phyloP scores from a whole-genome alignment of 1,139 yeast species.

The Taphrina flavorubra region DNA sequence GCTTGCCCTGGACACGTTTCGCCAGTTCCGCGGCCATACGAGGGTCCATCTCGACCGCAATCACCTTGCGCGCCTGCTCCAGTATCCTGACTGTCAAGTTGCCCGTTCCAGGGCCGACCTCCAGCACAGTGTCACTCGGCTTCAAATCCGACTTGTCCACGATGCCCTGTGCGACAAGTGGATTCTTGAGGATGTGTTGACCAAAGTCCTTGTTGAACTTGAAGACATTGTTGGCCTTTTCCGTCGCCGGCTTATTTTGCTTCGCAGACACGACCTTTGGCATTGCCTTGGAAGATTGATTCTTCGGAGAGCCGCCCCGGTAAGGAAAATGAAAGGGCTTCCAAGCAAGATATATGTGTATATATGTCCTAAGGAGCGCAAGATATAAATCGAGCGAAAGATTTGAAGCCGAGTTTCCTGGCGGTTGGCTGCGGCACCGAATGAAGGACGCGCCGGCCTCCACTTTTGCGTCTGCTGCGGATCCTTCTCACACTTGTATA shows the following conservation, averaged over 20 bases:
- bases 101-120: conserved; percentile 99
- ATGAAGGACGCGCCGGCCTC: conserved; percentile 12
- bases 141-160: conserved; percentile 93
- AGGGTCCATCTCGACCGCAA: conserved; percentile 98
- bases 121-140: conserved; percentile 90
- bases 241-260: conserved; percentile 36
- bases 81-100: conserved; percentile 89
- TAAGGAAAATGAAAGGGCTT: too few relatives aligned
- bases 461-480: not conserved
- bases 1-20: conserved; percentile 95
- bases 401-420: not conserved
- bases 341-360: too few relatives aligned
- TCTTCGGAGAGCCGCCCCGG: too few relatives aligned
- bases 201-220: conserved; percentile 91
- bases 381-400: too few relatives aligned
- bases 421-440: conserved; percentile 12
- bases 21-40: conserved; percentile 99
- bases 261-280: conserved; percentile 35
- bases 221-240: conserved; percentile 46
- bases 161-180: conserved; percentile 95
- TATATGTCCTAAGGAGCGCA: not conserved
- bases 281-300: not conserved
- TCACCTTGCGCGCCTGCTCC: conserved; percentile 87
- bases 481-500: too few relatives aligned
- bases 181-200: conserved; percentile 95